A percentile compares a stretch with the other conserved stretches of the same genome.
Evolutionary conservation across 2,329 filamentous ascomycete species (phyloP).

Genomic region (Xylogone sp.): DNA sequence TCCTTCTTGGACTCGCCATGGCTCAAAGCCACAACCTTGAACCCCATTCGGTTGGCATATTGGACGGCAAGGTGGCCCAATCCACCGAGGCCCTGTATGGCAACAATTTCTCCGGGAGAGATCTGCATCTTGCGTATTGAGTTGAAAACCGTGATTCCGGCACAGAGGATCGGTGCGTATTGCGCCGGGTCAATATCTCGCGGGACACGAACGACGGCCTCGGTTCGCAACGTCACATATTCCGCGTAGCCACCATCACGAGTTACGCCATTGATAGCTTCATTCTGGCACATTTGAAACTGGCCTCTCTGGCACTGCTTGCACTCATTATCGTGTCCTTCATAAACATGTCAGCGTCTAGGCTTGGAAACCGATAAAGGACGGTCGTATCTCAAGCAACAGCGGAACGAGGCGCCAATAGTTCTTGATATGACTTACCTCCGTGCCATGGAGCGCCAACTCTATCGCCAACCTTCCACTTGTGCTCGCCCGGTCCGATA

Average conservation of each 20-base stretch:
- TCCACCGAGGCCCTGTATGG: slow-evolving; percentile 68
- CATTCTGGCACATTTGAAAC: slow-evolving; percentile 67
- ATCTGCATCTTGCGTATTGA: slow-evolving; percentile 50
- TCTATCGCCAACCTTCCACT: slow-evolving; percentile 60
- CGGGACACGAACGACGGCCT: slow-evolving; percentile 57
- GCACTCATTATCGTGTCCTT: slow-evolving; percentile 61
- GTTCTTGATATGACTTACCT: slow-evolving; percentile 30
- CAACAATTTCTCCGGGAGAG: slow-evolving; percentile 49
- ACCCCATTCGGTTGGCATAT: slow-evolving; percentile 74
- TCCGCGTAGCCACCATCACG: slow-evolving; percentile 66
- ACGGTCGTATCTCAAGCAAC: not conserved
- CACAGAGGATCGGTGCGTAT: slow-evolving; percentile 59
- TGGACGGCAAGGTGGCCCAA: slow-evolving; percentile 76
- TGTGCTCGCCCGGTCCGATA: slow-evolving; percentile 52
- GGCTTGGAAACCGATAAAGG: too few species aligned
- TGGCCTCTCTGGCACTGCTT: slow-evolving; percentile 57
- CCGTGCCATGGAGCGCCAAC: slow-evolving; percentile 70
- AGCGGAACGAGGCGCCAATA: not conserved
- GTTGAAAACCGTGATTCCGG: slow-evolving; percentile 63
- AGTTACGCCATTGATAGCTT: slow-evolving; percentile 60
- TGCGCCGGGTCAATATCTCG: slow-evolving; percentile 46
- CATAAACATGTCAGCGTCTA: too few species aligned
- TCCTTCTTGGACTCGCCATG: slow-evolving; percentile 63
- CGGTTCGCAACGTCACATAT: slow-evolving; percentile 56
- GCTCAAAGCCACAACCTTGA: slow-evolving; percentile 65